A percentile compares a stretch with the other conserved stretches of the same genome.
Conservation (phyloP, 2,329 filamentous ascomycete genomes). For the Trichothecium roseum region DNA sequence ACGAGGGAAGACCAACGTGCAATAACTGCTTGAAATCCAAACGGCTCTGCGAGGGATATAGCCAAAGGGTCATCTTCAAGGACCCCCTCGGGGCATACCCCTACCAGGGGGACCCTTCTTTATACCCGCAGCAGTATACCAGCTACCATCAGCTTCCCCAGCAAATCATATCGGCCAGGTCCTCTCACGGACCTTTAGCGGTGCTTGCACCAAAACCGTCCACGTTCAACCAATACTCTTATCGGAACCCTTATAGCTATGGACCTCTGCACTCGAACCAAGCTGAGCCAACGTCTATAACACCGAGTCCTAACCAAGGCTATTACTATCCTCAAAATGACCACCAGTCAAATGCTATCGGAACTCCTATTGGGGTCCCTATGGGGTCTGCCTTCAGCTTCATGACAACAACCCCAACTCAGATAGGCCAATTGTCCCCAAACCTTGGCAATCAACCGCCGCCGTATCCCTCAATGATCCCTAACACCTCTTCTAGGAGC, state of each 20-base stretch:
- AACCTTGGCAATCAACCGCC: no score
- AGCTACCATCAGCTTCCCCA: no score
- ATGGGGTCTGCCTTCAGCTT: no score
- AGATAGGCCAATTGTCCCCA: no score
- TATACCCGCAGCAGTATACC: slow-evolving; percentile 28
- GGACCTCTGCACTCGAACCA: slow-evolving; percentile 6
- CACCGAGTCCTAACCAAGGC: no score
- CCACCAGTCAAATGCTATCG: no score
- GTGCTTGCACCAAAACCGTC: slow-evolving; percentile 43
- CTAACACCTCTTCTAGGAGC: no score
- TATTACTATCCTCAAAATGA: no score
- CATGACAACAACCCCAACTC: no score
- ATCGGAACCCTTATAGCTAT: slow-evolving; percentile 13
- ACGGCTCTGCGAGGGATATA: slow-evolving; percentile 74
- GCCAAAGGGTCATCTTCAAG: slow-evolving; percentile 72
- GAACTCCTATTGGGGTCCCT: no score
- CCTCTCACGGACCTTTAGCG: slow-evolving; percentile 24
- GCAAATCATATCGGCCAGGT: slow-evolving; percentile 21
- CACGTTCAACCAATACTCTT: slow-evolving; percentile 21
- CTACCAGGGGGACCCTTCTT: slow-evolving; percentile 32
- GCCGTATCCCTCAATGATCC: no score
- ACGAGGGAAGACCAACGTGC: slow-evolving; percentile 75
- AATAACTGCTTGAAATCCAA: slow-evolving; percentile 83
- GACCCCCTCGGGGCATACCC: slow-evolving; percentile 41
- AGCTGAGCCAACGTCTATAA: no score